Evolutionary conservation across 371 early-diverging fungal species (phyloP).

Genomic region (Rhizopus delemar): DNA sequence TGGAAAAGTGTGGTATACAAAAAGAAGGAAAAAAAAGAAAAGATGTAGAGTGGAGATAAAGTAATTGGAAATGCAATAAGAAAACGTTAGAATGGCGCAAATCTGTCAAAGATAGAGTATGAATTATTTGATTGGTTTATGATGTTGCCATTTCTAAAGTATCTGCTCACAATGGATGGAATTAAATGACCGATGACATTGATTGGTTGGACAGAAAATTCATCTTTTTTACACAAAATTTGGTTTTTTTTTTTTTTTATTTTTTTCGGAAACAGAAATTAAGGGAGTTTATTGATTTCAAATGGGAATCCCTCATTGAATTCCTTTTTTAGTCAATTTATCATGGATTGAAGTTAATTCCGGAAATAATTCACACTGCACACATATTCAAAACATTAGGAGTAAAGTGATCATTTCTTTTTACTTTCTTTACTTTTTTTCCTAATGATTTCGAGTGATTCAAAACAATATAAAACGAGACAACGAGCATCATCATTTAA

Average conservation of each 20-base stretch:
- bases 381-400: not conserved
- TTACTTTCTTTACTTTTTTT: constrained; percentile 1
- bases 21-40: not conserved
- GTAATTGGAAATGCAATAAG: constrained; percentile 4
- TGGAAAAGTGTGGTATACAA: not conserved
- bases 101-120: constrained; percentile 3
- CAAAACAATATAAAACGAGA: not conserved
- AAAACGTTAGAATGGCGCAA: constrained; percentile 24
- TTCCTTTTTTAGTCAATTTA: constrained; percentile 2
- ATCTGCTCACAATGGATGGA: not conserved
- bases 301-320: not conserved
- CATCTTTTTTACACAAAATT: not conserved
- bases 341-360: constrained; percentile 4
- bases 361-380: constrained; percentile 1
- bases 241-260: not conserved
- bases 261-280: not conserved
- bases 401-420: not conserved
- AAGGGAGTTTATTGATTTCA: not conserved
- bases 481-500: constrained; percentile 25
- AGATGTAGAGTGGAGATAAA: constrained; percentile 2
- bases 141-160: constrained; percentile 11
- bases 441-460: not conserved
- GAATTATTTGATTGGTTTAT: constrained; percentile 12
- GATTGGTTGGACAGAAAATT: constrained; percentile 1
- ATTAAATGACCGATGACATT: not conserved